Percentiles rank a stretch among this genome's conserved stretches.
These are phyloP conservation scores for Eucalyptus victrix DNA, from an alignment of 345 rosid genomes.

Conservation along the genomic window DNA sequence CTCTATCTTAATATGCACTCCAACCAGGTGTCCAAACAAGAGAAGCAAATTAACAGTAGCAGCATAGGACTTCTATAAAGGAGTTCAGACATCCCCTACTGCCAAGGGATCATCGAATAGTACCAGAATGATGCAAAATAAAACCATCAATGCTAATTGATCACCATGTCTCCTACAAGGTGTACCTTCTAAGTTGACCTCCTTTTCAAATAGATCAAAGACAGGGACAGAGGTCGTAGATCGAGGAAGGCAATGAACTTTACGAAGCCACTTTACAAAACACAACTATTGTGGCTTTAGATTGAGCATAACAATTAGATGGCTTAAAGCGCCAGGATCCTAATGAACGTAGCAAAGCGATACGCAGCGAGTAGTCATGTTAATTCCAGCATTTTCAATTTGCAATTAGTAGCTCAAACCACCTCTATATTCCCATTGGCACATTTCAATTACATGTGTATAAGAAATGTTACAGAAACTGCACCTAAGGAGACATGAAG, in stretches of 20 bases:
- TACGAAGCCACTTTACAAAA: background rate
- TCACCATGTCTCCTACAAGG: background rate
- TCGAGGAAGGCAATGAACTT: background rate
- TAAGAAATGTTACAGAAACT: background rate
- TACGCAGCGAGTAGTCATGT: background rate
- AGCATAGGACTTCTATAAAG: background rate
- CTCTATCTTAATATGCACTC: background rate
- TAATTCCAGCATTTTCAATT: background rate
- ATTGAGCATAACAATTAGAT: background rate
- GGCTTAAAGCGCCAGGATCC: background rate
- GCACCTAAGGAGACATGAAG: background rate
- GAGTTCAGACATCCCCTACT: background rate
- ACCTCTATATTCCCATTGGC: background rate
- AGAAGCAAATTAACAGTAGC: background rate
- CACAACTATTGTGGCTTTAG: background rate
- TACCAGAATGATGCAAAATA: background rate
- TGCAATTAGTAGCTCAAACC: background rate
- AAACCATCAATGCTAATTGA: background rate
- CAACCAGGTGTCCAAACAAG: background rate
- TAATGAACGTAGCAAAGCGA: background rate
- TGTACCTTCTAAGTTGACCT: background rate
- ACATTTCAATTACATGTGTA: background rate
- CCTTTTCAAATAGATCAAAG: background rate
- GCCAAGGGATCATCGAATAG: background rate
- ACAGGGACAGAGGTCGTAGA: background rate